phyloP scores from a whole-genome alignment of 495 filamentous ascomycete species.

The Tuber umbilicatum region DNA sequence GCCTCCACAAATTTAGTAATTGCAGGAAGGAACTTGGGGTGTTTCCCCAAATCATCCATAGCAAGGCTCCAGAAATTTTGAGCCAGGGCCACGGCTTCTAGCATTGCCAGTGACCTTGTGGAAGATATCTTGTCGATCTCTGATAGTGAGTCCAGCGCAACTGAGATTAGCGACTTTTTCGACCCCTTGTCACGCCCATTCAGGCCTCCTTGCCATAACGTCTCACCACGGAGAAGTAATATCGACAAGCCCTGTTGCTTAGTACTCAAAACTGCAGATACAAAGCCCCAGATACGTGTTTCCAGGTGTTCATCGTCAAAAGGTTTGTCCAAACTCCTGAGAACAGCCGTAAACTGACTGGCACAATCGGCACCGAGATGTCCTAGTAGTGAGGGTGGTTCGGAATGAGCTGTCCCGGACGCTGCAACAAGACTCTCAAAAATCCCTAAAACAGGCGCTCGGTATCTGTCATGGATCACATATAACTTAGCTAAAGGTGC shows the following conservation, averaged over 20 bases:
- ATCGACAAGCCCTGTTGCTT: slow-evolving; percentile 94
- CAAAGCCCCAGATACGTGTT: slow-evolving; percentile 70
- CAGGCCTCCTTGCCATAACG: slow-evolving; percentile 61
- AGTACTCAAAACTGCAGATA: slow-evolving; percentile 79
- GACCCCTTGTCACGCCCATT: slow-evolving; percentile 47
- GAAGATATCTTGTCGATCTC: slow-evolving; percentile 59
- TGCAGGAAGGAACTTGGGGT: slow-evolving; percentile 61
- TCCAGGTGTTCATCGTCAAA: slow-evolving; percentile 56
- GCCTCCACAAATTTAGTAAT: slow-evolving; percentile 63
- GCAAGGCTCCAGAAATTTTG: slow-evolving; percentile 93
- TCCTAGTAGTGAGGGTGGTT: slow-evolving; percentile 84
- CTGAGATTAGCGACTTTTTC: slow-evolving; percentile 60
- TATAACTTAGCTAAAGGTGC: slow-evolving; percentile 72
- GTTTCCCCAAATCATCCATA: slow-evolving; percentile 65
- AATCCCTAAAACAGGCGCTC: slow-evolving; percentile 57
- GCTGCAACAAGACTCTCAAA: slow-evolving; percentile 64
- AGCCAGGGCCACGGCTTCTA: slow-evolving; percentile 76
- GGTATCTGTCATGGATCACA: slow-evolving; percentile 62
- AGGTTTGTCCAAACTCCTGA: slow-evolving; percentile 72
- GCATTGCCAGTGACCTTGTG: slow-evolving; percentile 60
- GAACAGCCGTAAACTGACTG: slow-evolving; percentile 70
- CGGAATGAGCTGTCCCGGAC: slow-evolving; percentile 48
- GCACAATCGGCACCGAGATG: slow-evolving; percentile 75
- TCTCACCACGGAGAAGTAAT: slow-evolving; percentile 80
- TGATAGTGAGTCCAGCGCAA: slow-evolving; percentile 67